Base-by-base conservation (phyloP, 805 yeast genomes). In the Suhomyces prunicola region DNA sequence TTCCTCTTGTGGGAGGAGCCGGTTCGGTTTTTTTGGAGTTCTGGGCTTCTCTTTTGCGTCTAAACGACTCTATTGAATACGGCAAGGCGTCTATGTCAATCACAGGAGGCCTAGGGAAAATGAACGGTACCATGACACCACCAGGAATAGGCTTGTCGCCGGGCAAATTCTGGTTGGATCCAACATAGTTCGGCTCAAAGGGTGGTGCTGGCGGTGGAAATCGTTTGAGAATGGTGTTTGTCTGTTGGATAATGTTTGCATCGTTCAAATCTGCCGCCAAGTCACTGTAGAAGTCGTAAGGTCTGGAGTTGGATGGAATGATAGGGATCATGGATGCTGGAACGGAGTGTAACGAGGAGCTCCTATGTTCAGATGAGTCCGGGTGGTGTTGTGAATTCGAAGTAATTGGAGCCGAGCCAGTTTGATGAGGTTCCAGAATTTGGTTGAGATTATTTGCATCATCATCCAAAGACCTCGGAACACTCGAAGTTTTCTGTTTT, bases 181-280 rank as follows among this genome's bases (percentile, higher is more conserved):
- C 47, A 44, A 9, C 47, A 27, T 40, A 46, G n/a, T 10, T 29
- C 4, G 48, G 53, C 13, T 49, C 27, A 9, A 47, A 57, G 6
- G 79, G 79, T 13, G 79, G 74, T 17, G 62, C 49, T 5, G 79
- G 79, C 1, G 79, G 79, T 3, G 78, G 78, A 51, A 69, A 73
- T 31, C 58, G 58, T 44, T 49, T 52, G 23, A 67, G 50, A 9
- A 68, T 67, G 24, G 62, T 60, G 8, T 52, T 45, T 17, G 69
- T 53, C 54, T 72, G 75, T 23, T 48, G 27, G 6, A 36, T 35
- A 23, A 57, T 47, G 10, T 54, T 54, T 24, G 54, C 47, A 44
- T 60, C 62, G 5, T 50, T 33, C 47, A 53, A 50, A 35, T 55
- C 57, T 6, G 59, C 46, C 12, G 51, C 50, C 31, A 71, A 57